A percentile compares a stretch with the other conserved stretches of the same genome.
phyloP scores from a whole-genome alignment of 1,284 basidiomycete genomes.

The Pholiota adiposa region DNA sequence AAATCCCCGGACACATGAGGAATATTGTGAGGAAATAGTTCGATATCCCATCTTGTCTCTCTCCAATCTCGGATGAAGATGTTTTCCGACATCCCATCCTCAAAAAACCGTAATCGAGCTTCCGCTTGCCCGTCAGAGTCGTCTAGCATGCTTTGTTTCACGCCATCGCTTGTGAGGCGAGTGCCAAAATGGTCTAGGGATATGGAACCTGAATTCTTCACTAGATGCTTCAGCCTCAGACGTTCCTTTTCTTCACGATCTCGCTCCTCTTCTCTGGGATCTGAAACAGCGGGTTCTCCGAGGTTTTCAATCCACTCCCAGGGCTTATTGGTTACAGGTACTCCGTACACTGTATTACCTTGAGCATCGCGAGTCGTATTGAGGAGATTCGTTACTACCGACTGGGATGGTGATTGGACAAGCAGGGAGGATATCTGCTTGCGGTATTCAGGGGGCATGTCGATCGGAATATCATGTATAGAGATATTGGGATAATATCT shows the following conservation, averaged over 20 bases:
- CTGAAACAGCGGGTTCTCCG: constrained; percentile 55
- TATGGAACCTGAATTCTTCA: constrained; percentile 74
- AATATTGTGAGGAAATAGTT: constrained; percentile 20
- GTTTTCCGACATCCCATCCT: constrained; percentile 67
- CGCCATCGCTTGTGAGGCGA: constrained; percentile 62
- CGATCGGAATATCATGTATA: constrained; percentile 53
- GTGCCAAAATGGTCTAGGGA: constrained; percentile 74
- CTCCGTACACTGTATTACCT: constrained; percentile 51
- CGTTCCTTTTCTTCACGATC: constrained; percentile 42
- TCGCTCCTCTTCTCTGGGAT: constrained; percentile 44
- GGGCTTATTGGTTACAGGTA: constrained; percentile 68
- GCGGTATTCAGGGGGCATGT: constrained; percentile 62
- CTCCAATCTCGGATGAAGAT: constrained; percentile 77
- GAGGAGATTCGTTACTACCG: constrained; percentile 59
- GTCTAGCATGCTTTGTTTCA: constrained; percentile 35
- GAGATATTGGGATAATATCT: constrained; percentile 60
- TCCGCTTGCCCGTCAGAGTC: constrained; percentile 41
- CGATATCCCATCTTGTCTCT: constrained; percentile 53
- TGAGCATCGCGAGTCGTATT: constrained; percentile 57
- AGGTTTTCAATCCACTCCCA: constrained; percentile 87
- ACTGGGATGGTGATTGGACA: constrained; percentile 52
- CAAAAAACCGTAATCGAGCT: constrained; percentile 56
- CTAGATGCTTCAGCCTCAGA: constrained; percentile 35
- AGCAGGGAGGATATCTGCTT: constrained; percentile 60
- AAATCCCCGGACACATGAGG: constrained; percentile 34